Percentiles rank a stretch among this genome's conserved stretches.
Evolutionary conservation across 2,329 filamentous ascomycete species (phyloP).

Genomic region (Orbilia blumenaviensis): DNA sequence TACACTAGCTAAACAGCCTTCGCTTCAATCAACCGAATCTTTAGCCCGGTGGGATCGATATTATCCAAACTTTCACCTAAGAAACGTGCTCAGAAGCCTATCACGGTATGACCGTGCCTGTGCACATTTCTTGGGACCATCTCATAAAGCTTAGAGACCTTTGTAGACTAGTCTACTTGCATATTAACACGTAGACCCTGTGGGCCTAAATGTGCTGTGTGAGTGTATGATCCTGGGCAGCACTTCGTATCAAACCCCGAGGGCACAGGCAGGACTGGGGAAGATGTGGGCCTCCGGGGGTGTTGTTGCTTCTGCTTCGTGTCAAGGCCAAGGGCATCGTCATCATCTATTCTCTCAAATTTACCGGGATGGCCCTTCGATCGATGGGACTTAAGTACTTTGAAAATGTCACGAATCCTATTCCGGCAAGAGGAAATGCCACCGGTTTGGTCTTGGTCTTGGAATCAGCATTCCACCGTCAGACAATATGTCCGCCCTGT

Average conservation of each 20-base stretch:
- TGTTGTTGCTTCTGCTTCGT: no score
- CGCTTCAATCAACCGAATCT: constrained; percentile 31
- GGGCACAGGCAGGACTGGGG: constrained; percentile 18
- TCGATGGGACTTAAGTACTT: not conserved
- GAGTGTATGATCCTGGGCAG: constrained; percentile 4
- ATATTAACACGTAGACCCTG: constrained; percentile 15
- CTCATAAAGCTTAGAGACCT: constrained; percentile 10
- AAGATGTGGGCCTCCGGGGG: constrained; percentile 9
- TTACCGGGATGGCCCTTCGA: constrained; percentile 20
- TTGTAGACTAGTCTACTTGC: constrained; percentile 2
- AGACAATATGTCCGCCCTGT: constrained; percentile 18
- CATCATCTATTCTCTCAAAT: constrained; percentile 20
- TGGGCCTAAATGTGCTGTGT: constrained; percentile 8
- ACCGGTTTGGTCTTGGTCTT: not conserved
- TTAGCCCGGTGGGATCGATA: constrained; percentile 10
- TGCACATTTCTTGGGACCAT: constrained; percentile 20
- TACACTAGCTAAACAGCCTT: constrained; percentile 6
- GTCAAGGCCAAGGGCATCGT: constrained; percentile 1
- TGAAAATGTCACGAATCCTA: constrained; percentile 20
- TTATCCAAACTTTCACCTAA: constrained; percentile 32
- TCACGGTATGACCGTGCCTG: constrained; percentile 38
- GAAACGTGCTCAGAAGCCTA: constrained; percentile 52
- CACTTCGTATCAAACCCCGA: constrained; percentile 7
- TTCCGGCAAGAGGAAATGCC: constrained; percentile 32
- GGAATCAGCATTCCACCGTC: constrained; percentile 32